Evolutionary conservation across 257 asterid species (phyloP), one percentile per base, ranked within the genome.

Genomic region (Solanum pimpinellifolium): DNA sequence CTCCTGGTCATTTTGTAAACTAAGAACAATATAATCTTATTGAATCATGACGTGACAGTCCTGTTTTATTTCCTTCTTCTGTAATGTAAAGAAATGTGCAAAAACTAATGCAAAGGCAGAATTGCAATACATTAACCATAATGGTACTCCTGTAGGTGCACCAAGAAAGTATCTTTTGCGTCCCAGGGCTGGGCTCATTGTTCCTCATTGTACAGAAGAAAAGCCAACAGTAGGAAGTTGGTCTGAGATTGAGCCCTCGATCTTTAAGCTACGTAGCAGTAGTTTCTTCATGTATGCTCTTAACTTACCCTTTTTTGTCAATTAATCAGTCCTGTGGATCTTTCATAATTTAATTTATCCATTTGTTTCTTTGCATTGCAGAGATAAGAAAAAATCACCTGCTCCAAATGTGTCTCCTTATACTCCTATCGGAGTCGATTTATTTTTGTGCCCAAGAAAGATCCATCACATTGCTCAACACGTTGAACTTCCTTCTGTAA

Each of bases 391-490:
- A 96, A 96, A 97, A 91, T 60, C 60, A 90, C 93, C 96, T 66
- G 99, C 99, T 39, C 96, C 96, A 21, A 91, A 92, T 85, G 86
- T 23, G 72, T 85, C 94, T 87, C 98, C 99, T 35, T 97, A 97
- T 92, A 90, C 88, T 78, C 98, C 99, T 23, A 90, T 97, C 59
- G 99, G 99, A n/a, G 98, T 94, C 39, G 99, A 97, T 90, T 83
- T 97, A 86, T 97, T 95, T 91, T 88, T 94, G 49, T 90, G 94
- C 72, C 88, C 92, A 35, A 92, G 91, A 88, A 97, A 96, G 95
- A 91, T 97, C 84, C 92, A 89, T 90, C 99, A 97, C 93, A 96
- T 97, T 81, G 99, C 99, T 31, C 96, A 96, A 86, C 98, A 95
- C 89, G 92, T 97, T 56, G 98, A 96, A 87, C 93, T 96, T 76